These are phyloP conservation scores for Platanus orientalis DNA, from an alignment of 164 flowering plant genomes.

Conservation along the genomic window DNA sequence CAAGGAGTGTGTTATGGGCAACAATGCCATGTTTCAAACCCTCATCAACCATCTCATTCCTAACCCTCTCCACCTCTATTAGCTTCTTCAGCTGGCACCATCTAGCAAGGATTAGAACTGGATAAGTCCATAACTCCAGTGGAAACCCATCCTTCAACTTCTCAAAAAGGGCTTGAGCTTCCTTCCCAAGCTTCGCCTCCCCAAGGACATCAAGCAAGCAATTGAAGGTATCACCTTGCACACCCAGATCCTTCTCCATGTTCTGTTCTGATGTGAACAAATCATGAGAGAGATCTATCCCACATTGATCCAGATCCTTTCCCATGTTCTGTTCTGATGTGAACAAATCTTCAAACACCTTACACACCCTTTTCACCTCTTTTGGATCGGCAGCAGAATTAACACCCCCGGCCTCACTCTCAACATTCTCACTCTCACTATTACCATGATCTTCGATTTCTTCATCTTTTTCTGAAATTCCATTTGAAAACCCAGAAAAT, in stretches of 20 bases:
- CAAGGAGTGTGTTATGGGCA: slow-evolving; percentile 70
- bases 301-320: slow-evolving; percentile 73
- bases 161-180: slow-evolving; percentile 67
- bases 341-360: slow-evolving; percentile 81
- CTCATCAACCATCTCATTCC: slow-evolving; percentile 84
- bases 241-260: slow-evolving; percentile 81
- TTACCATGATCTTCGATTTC: not conserved
- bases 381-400: slow-evolving; percentile 34
- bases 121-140: slow-evolving; percentile 58
- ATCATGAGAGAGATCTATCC: slow-evolving; percentile 48
- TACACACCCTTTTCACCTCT: slow-evolving; percentile 68
- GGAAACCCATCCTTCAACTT: slow-evolving; percentile 58
- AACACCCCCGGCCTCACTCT: slow-evolving; percentile 11
- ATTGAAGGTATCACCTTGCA: slow-evolving; percentile 54
- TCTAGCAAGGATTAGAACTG: slow-evolving; percentile 64
- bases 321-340: slow-evolving; percentile 80
- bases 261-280: slow-evolving; percentile 52
- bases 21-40: slow-evolving; percentile 80
- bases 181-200: slow-evolving; percentile 71
- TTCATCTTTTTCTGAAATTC: not conserved
- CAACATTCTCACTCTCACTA: slow-evolving; percentile 6
- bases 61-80: slow-evolving; percentile 65
- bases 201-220: slow-evolving; percentile 70
- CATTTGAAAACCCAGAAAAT: not conserved
- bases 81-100: slow-evolving; percentile 78